phyloP scores from a whole-genome alignment of 257 asterid genomes.

The Mitragyna speciosa region DNA sequence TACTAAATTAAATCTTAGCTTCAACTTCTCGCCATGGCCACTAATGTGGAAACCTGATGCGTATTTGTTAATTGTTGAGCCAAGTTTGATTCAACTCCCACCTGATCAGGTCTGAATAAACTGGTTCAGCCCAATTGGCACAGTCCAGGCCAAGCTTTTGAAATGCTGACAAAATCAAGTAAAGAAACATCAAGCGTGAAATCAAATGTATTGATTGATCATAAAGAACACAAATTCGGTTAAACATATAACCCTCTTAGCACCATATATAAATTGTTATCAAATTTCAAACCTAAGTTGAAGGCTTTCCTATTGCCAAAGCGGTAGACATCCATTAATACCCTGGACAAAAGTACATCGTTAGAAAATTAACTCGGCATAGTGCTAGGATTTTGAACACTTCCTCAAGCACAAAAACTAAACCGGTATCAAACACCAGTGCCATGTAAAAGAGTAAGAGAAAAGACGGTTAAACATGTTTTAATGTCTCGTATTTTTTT shows the following conservation, averaged over 20 bases:
- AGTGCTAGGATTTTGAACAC: neutral
- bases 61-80: neutral
- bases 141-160: slow-evolving; percentile 94
- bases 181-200: slow-evolving; percentile 22
- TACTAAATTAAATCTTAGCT: neutral
- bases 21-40: neutral
- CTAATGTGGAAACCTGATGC: neutral
- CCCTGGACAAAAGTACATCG: slow-evolving; percentile 51
- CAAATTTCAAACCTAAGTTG: slow-evolving; percentile 60
- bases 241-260: neutral
- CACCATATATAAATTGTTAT: slow-evolving; percentile 15
- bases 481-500: neutral
- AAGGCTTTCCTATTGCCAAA: slow-evolving; percentile 79
- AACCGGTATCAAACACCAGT: neutral
- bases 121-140: slow-evolving; percentile 96
- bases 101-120: slow-evolving; percentile 86
- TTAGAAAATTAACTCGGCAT: slow-evolving; percentile 10
- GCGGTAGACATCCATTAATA: slow-evolving; percentile 80
- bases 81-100: slow-evolving; percentile 26
- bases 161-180: slow-evolving; percentile 63
- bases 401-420: neutral
- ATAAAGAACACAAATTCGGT: neutral
- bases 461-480: neutral
- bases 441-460: neutral
- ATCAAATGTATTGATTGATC: neutral